A percentile compares a stretch with the other conserved stretches of the same genome.
phyloP scores from a whole-genome alignment of 2,329 filamentous ascomycete species.

The Epicoccum nigrum region DNA sequence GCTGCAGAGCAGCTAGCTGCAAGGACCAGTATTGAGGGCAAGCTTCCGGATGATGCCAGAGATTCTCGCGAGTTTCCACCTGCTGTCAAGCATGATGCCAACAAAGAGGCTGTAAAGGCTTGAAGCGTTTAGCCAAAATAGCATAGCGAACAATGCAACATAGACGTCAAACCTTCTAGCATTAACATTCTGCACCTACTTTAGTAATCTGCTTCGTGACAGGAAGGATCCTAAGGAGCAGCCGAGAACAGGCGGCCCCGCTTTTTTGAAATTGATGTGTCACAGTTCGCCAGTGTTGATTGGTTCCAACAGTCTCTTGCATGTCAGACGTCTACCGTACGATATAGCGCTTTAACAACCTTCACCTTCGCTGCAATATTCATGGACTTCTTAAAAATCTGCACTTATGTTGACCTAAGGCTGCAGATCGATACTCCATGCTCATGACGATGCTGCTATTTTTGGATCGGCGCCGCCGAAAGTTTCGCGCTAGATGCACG shows the following conservation, averaged over 20 bases:
- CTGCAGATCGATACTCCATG: background rate
- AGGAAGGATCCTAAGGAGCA: background rate
- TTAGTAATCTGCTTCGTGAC: background rate
- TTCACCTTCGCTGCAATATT: no score
- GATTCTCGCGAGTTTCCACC: constrained; percentile 17
- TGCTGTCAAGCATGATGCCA: background rate
- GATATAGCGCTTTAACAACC: no score
- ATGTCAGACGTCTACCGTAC: no score
- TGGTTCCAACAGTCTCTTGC: background rate
- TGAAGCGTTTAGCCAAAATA: background rate
- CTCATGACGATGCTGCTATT: background rate
- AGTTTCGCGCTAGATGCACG: constrained; percentile 6
- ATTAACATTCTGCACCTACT: no score
- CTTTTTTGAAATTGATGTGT: background rate
- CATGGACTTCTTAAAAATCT: no score
- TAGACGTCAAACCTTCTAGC: no score
- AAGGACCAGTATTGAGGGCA: constrained; percentile 19
- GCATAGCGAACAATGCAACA: no score
- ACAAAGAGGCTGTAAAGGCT: background rate
- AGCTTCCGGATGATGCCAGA: constrained; percentile 20
- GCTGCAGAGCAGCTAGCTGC: constrained; percentile 27
- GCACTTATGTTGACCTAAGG: no score
- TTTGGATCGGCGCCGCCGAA: background rate
- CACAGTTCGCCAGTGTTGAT: background rate
- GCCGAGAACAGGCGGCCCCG: constrained; percentile 3